Conservation (phyloP, 2,329 filamentous ascomycete species). For the Trichoderma guizhouense region DNA sequence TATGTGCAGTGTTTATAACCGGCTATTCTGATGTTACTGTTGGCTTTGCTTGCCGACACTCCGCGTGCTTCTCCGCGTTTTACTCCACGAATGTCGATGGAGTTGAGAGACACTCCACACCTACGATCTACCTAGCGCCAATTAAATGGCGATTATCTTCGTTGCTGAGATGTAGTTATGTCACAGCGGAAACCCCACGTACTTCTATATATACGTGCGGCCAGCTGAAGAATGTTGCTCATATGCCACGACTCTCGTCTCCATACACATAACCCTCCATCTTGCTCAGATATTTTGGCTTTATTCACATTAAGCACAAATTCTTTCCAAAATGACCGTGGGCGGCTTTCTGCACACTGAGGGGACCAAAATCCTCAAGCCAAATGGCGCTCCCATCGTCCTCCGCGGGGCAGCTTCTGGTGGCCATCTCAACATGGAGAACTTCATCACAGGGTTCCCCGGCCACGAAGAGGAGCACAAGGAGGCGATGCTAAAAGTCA, state of each 20-base stretch:
- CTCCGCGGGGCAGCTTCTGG: background rate
- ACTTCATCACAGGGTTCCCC: background rate
- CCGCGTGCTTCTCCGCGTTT: background rate
- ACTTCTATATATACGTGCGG: background rate
- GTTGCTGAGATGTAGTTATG: background rate
- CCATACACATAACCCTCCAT: background rate
- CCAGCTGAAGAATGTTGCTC: background rate
- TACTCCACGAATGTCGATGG: background rate
- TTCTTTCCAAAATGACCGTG: background rate
- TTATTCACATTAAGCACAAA: background rate
- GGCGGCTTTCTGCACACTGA: background rate
- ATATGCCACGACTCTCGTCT: background rate
- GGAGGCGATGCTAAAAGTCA: background rate
- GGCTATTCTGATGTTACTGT: background rate
- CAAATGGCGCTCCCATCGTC: background rate
- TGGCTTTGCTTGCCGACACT: background rate
- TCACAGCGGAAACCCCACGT: background rate
- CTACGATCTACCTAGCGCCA: background rate
- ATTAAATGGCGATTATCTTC: background rate
- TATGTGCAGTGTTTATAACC: background rate
- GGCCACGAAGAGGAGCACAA: background rate
- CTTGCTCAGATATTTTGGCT: background rate
- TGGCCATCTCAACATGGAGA: conserved; percentile 1
- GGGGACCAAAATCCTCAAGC: background rate
- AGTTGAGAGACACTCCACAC: background rate